Conservation (phyloP, 2,329 filamentous ascomycete species). For the Diaporthe sp. region DNA sequence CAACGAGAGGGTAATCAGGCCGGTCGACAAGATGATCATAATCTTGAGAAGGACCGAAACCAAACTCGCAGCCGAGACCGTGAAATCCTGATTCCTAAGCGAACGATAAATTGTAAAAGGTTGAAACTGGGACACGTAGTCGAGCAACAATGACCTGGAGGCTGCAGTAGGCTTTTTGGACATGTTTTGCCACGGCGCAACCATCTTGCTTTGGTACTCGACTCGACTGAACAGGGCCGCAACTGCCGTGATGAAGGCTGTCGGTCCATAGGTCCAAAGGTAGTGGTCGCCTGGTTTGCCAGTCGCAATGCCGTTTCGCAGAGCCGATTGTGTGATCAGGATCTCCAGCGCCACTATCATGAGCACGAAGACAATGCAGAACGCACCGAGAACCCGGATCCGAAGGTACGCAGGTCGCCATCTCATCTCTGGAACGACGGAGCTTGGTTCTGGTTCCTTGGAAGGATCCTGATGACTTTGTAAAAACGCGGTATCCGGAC, state of each 20-base stretch:
- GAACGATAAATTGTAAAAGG: slow-evolving; percentile 44
- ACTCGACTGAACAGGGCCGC: slow-evolving; percentile 49
- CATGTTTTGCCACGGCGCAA: slow-evolving; percentile 51
- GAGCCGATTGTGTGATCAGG: no score
- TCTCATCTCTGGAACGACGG: no score
- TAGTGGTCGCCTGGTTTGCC: slow-evolving; percentile 40
- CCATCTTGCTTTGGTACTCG: slow-evolving; percentile 50
- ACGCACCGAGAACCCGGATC: no score
- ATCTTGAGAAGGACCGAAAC: slow-evolving; percentile 46
- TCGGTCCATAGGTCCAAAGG: slow-evolving; percentile 50
- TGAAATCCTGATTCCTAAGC: slow-evolving; percentile 46
- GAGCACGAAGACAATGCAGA: no score
- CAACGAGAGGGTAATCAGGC: slow-evolving; percentile 47
- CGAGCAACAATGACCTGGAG: slow-evolving; percentile 49
- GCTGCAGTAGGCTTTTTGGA: slow-evolving; percentile 42
- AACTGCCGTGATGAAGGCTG: slow-evolving; percentile 46
- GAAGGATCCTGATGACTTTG: no score
- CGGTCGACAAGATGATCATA: slow-evolving; percentile 49
- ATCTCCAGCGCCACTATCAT: no score
- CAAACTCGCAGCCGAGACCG: slow-evolving; percentile 43
- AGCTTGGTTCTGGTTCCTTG: no score
- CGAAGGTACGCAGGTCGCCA: no score
- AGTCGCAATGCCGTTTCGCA: background rate
- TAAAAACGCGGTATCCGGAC: no score
- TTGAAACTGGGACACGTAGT: slow-evolving; percentile 42